Evolutionary conservation across 2,329 filamentous ascomycete species (phyloP).

Genomic region (Exophiala viscosa): DNA sequence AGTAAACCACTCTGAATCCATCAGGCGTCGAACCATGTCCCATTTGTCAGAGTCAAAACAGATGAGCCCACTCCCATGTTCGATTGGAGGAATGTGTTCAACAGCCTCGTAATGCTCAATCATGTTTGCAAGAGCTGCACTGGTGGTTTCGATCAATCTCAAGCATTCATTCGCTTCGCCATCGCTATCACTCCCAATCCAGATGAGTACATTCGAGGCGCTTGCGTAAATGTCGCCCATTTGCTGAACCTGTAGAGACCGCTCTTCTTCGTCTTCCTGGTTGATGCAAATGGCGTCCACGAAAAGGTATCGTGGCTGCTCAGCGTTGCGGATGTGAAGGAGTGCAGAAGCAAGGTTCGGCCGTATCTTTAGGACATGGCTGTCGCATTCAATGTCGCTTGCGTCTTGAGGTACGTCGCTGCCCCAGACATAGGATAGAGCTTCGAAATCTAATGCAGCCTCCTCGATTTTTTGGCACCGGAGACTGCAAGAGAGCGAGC

Average conservation of each 20-base stretch:
- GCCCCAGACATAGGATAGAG: slow-evolving; percentile 17
- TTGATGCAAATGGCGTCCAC: slow-evolving; percentile 30
- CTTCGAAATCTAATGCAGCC: slow-evolving; percentile 3
- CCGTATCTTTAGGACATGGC: slow-evolving; percentile 1
- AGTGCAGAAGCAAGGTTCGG: slow-evolving; percentile 10
- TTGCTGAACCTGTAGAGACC: slow-evolving; percentile 26
- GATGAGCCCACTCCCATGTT: background rate
- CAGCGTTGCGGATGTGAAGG: background rate
- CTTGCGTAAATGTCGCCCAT: slow-evolving; percentile 28
- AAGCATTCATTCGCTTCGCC: slow-evolving; percentile 6
- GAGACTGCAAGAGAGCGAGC: background rate
- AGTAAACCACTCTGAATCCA: slow-evolving; percentile 10
- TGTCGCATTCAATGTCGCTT: slow-evolving; percentile 8
- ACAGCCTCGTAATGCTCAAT: background rate
- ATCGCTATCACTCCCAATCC: slow-evolving; percentile 21
- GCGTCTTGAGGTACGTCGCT: background rate
- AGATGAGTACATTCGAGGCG: slow-evolving; percentile 25
- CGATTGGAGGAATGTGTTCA: slow-evolving; percentile 3
- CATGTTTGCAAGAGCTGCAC: slow-evolving; percentile 1
- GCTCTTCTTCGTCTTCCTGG: slow-evolving; percentile 25
- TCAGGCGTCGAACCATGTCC: slow-evolving; percentile 6
- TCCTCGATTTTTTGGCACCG: background rate
- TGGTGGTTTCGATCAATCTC: slow-evolving; percentile 1
- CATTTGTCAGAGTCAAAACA: background rate
- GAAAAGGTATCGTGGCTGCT: slow-evolving; percentile 16